Conservation (phyloP, 164 flowering plant genomes). For the Chimonanthus praecox region DNA sequence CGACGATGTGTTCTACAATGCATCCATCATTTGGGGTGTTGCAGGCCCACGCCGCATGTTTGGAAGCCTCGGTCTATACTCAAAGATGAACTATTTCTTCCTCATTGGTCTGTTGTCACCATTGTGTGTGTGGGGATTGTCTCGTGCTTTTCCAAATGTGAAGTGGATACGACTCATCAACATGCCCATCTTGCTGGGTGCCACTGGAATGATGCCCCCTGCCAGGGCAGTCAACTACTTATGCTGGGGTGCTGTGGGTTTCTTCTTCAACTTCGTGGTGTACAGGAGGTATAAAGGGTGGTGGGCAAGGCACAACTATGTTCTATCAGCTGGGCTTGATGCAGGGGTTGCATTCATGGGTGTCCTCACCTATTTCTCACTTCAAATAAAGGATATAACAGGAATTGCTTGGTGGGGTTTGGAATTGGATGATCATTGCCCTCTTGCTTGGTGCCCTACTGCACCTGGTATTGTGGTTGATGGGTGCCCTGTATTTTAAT, state of each 20-base stretch:
- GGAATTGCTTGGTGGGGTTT: conserved; percentile 66
- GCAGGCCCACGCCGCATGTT: conserved; percentile 45
- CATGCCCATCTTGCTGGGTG: conserved; percentile 47
- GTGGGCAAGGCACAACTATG: conserved; percentile 50
- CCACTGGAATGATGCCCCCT: conserved; percentile 25
- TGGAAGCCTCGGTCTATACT: conserved; percentile 11
- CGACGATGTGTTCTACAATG: too few species aligned
- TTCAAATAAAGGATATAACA: conserved; percentile 25
- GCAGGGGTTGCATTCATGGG: conserved; percentile 69
- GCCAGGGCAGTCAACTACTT: conserved; percentile 46
- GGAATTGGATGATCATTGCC: conserved; percentile 40
- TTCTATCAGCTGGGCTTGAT: conserved; percentile 48
- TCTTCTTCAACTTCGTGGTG: conserved; percentile 47
- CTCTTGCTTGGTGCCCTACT: conserved; percentile 55
- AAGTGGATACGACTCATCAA: conserved; percentile 54
- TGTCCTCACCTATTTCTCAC: conserved; percentile 30
- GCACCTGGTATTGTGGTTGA: conserved; percentile 33
- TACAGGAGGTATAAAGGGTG: conserved; percentile 46
- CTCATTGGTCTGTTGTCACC: conserved; percentile 44
- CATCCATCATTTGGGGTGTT: conserved; percentile 49
- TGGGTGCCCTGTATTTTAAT: conserved; percentile 9
- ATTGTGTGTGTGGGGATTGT: conserved; percentile 37
- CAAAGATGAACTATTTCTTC: too few species aligned
- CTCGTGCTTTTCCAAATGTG: conserved; percentile 34
- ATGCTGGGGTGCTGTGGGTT: conserved; percentile 46